Percentiles rank a stretch among this genome's conserved stretches.
Evolutionary conservation across 805 yeast genomes (phyloP).

Genomic region (Suhomyces prunicola): DNA sequence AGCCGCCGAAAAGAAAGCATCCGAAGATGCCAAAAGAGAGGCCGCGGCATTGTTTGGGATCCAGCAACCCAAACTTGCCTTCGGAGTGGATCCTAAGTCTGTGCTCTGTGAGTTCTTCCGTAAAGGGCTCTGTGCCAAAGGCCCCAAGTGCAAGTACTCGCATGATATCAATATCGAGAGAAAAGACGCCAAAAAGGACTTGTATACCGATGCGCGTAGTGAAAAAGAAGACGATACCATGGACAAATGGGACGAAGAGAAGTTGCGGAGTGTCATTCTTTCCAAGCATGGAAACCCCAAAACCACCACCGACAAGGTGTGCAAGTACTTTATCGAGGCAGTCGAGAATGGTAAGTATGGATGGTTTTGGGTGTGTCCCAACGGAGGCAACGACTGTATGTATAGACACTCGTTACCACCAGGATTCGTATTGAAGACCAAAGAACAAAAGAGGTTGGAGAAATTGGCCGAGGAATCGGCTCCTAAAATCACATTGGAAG

Average conservation of each 20-base stretch:
- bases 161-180: slow-evolving; percentile 86
- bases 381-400: slow-evolving; percentile 88
- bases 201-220: slow-evolving; percentile 83
- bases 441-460: slow-evolving; percentile 90
- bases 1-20: slow-evolving; percentile 82
- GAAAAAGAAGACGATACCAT: slow-evolving; percentile 78
- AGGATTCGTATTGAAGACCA: slow-evolving; percentile 94
- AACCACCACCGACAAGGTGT: slow-evolving; percentile 91
- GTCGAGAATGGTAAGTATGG: slow-evolving; percentile 97
- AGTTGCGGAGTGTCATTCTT: slow-evolving; percentile 76
- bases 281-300: slow-evolving; percentile 94
- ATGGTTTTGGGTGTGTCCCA: slow-evolving; percentile 99
- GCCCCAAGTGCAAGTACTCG: slow-evolving; percentile 84
- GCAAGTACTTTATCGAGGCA: slow-evolving; percentile 93
- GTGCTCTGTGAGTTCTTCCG: slow-evolving; percentile 88
- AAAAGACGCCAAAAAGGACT: slow-evolving; percentile 84
- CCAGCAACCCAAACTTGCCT: slow-evolving; percentile 81
- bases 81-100: slow-evolving; percentile 96
- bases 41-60: slow-evolving; percentile 76
- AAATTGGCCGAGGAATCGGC: slow-evolving; percentile 77
- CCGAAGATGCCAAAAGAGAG: slow-evolving; percentile 84
- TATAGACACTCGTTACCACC: slow-evolving; percentile 95
- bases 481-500: slow-evolving; percentile 92
- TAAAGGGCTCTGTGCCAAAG: slow-evolving; percentile 80
- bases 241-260: slow-evolving; percentile 97